Conservation (phyloP, 495 filamentous ascomycete genomes). For the Trichocladium antarcticum region DNA sequence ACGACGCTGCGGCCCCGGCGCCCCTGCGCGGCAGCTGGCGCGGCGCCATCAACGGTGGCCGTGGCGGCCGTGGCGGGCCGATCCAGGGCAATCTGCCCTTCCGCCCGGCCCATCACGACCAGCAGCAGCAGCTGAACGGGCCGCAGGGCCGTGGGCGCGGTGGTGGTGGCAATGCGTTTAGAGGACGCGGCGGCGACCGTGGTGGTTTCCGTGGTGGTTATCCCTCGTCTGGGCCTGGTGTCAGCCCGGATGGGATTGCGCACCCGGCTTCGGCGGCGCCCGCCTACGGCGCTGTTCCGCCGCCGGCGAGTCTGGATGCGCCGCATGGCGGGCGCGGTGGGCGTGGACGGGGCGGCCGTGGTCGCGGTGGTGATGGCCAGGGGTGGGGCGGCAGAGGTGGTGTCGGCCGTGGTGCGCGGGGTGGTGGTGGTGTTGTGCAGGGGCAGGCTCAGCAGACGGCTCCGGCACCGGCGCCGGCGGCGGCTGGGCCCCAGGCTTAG, state of each 20-base stretch:
- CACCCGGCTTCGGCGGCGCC: constrained; percentile 13
- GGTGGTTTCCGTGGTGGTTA: constrained; percentile 10
- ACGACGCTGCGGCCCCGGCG: constrained; percentile 54
- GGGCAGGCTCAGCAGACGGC: constrained; percentile 3
- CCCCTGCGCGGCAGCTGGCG: constrained; percentile 63
- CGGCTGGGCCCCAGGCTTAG: background rate
- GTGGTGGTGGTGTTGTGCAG: constrained; percentile 14
- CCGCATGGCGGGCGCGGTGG: constrained; percentile 37
- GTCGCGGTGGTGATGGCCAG: constrained; percentile 9
- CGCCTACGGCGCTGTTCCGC: constrained; percentile 65
- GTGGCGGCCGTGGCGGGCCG: constrained; percentile 30
- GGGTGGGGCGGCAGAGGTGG: constrained; percentile 5
- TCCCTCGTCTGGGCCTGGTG: background rate
- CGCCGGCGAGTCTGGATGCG: constrained; percentile 55
- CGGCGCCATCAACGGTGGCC: constrained; percentile 49
- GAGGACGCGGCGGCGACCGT: constrained; percentile 15
- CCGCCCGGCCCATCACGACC: constrained; percentile 23
- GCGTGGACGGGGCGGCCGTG: constrained; percentile 29
- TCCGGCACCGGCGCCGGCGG: background rate
- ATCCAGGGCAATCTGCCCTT: constrained; percentile 36
- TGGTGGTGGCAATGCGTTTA: constrained; percentile 24
- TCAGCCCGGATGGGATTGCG: constrained; percentile 2
- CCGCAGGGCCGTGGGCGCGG: constrained; percentile 19
- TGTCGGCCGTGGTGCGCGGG: constrained; percentile 16
- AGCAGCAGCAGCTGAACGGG: constrained; percentile 15